A percentile compares a stretch with the other conserved stretches of the same genome.
These are phyloP conservation scores for Aspergillus sp. DNA, from an alignment of 2,329 filamentous ascomycete species.

Conservation along the genomic window DNA sequence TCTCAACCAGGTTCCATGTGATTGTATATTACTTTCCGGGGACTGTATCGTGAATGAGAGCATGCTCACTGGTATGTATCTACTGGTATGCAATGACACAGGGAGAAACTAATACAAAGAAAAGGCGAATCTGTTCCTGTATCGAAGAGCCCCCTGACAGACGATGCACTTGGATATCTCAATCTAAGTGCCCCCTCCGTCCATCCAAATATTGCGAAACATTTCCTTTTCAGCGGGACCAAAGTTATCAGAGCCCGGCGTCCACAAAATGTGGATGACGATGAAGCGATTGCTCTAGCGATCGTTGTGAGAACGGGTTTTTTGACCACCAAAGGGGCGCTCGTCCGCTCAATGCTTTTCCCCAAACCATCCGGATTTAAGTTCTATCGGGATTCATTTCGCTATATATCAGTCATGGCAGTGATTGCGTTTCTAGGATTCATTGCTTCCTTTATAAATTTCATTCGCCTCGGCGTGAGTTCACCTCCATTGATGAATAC, in stretches of 20 bases:
- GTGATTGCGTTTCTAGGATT: constrained; percentile 83
- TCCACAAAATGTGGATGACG: constrained; percentile 79
- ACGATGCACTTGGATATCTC: constrained; percentile 72
- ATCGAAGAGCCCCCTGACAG: constrained; percentile 80
- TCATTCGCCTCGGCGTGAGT: constrained; percentile 68
- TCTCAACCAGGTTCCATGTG: constrained; percentile 82
- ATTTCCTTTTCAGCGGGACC: constrained; percentile 92
- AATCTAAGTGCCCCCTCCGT: constrained; percentile 79
- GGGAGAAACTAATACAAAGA: constrained; percentile 16
- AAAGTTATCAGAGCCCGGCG: constrained; percentile 88
- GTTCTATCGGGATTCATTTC: constrained; percentile 95
- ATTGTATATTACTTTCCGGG: constrained; percentile 84
- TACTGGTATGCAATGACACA: neutral
- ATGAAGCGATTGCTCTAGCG: constrained; percentile 86
- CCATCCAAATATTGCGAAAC: constrained; percentile 75
- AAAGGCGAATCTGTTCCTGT: constrained; percentile 91
- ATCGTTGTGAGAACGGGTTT: constrained; percentile 94
- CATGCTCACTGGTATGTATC: constrained; percentile 73
- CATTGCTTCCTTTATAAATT: constrained; percentile 87
- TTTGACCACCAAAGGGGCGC: constrained; percentile 92
- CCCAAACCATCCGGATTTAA: constrained; percentile 98
- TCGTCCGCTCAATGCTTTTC: constrained; percentile 97
- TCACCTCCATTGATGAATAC: neutral
- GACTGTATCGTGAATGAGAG: constrained; percentile 99
- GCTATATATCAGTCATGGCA: constrained; percentile 97